Base-by-base conservation (phyloP, 2,329 filamentous ascomycete species). In the Rutstroemia sp. region DNA sequence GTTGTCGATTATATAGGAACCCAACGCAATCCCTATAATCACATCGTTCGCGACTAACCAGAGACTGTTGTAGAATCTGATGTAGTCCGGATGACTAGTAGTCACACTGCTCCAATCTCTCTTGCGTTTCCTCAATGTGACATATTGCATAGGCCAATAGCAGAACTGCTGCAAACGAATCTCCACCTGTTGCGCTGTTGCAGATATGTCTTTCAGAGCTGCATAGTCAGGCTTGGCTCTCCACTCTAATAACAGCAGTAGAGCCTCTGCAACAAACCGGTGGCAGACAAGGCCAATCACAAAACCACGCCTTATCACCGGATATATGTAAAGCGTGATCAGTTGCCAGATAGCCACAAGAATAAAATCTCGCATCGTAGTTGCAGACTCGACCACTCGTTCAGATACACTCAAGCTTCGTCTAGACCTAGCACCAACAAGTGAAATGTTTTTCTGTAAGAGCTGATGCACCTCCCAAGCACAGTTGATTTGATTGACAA, bases 21-120 rank as follows among this genome's bases (percentile, higher is more conserved):
- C 95, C 7, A 99, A 74, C 1, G 94, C 94, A 63, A 99, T 96
- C 25, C 94, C 95, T 58, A 99, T 97, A 62, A 99, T 99, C 48
- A 99, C 88, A 73, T 99, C 94, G 73, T 99, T 99, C 30, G 92
- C 92, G 21, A 99, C 94, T 8, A 99, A 87, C 94, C 94, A 99
- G 4, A 99, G 76, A 67, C 91, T 96, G 71, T 99, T 99, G 75
- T 97, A 99, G 73, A 99, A 99, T 16, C 94, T 87, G 63, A 99
- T 99, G 70, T 99, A 99, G 71, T 99, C 94, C 0, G 92, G 90
- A 71, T 99, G 92, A 65, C 87, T 96, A 48, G 87, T 94, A 0
- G 92, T 96, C 55, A 97, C 88, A 69, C 92, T 97, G 57, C 91
- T 89, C 92, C 94, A 97, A 65, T 95, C 90, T 60, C 86, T 84